Evolutionary conservation across 345 rosid species (phyloP), one percentile per base, ranked within the genome.

Genomic region (Moringa oleifera): DNA sequence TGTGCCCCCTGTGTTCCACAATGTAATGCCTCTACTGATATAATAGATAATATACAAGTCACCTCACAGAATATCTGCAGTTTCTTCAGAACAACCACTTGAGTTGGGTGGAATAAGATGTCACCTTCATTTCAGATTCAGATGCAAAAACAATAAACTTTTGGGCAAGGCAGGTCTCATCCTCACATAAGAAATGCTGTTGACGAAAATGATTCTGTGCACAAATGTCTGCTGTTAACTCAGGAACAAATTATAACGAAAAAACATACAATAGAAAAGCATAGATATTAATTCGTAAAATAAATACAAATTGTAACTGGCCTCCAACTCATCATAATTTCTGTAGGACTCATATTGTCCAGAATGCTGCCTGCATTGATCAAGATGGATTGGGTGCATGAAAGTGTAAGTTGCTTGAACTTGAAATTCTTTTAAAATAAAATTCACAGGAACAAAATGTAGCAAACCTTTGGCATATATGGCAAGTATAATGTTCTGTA

Each of bases 281-380:
- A 0, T 20, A 4, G 18, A 11, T 13, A 22, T 53, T 9, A 21
- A 53, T 1, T 13, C 10, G 28, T 23, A 25, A 53, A 47, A 54
- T 25, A 61, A 41, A n/a, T 6, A n/a, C 3, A 53, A 53, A n/a
- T n/a, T n/a, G 15, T 20, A 20, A 25, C 85, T 68, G 58, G 68
- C 93, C 81, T 87, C 94, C 37, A 87, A 76, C 31, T 82, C 94
- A 68, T 84, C 88, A 57, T 87, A 87, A 51, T 77, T 79, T 70
- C 79, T 87, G 58, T 73, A 87, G 68, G 84, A 87, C 54, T 82
- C 86, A 53, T 80, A 79, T 63, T 79, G 88, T 25, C 90, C 90
- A 0, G 88, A 88, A 71, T 82, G 83, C 77, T 76, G 85, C 82
- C 93, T 86, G 87, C 72, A 73, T 58, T 49, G 23, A 55, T 7